These are phyloP conservation scores for Camelina laxa DNA, from an alignment of 345 rosid genomes.

Conservation along the genomic window DNA sequence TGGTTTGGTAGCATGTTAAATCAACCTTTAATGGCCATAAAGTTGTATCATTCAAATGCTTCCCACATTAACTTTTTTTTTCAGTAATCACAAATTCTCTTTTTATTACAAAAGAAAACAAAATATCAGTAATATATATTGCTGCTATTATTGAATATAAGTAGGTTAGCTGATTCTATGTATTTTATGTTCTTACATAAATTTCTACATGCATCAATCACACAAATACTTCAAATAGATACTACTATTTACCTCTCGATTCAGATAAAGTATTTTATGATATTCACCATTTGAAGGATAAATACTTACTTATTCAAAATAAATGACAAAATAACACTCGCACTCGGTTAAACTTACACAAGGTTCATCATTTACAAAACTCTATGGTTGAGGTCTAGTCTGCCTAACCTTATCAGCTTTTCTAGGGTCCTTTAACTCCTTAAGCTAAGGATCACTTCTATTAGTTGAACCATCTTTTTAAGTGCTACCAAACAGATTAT, in stretches of 20 bases:
- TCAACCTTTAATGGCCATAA: slow-evolving; percentile 38
- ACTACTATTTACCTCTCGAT: too few relatives aligned
- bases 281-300: too few relatives aligned
- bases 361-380: not conserved
- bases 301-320: too few relatives aligned
- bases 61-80: slow-evolving; percentile 38
- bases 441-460: too few relatives aligned
- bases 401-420: too few relatives aligned
- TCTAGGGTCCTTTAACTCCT: not conserved
- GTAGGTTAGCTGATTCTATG: not conserved
- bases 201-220: not conserved
- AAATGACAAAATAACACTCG: too few relatives aligned
- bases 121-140: not conserved
- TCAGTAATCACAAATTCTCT: slow-evolving; percentile 8
- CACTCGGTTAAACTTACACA: too few relatives aligned
- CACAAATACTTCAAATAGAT: too few relatives aligned
- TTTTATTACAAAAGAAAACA: not conserved
- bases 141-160: not conserved
- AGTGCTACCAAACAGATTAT: too few relatives aligned
- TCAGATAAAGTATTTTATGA: too few relatives aligned
- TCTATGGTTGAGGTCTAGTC: not conserved
- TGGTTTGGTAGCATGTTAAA: slow-evolving; percentile 43
- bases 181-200: not conserved
- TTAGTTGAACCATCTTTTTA: too few relatives aligned
- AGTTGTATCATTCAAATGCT: slow-evolving; percentile 30